Base-by-base conservation (phyloP, 176 grass and related monocot genomes). In the Thalia dealbata region DNA sequence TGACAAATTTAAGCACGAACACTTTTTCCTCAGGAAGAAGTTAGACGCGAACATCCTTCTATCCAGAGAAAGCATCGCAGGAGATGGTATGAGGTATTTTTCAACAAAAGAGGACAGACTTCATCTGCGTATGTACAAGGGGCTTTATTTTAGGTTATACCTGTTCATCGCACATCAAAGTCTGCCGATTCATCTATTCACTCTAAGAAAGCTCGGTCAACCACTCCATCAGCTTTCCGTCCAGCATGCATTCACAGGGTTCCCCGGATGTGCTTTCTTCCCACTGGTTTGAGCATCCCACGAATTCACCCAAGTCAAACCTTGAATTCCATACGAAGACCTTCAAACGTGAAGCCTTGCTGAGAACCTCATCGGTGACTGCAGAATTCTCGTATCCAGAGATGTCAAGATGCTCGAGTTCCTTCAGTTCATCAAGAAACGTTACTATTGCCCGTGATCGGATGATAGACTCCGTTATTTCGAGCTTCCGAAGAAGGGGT, bases 371-470 rank as follows among this genome's bases (percentile, higher is more conserved):
- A 71, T 75, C 73, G 66, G 85, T 87, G 80, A 91, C 85, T 0
- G 32, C 30, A 0, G 88, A 87, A 58, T 71, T 91, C 70, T 82
- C 73, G 21, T 91, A 87, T 48, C 88, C 88, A 50, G 88, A 91
- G 42, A 91, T 91, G 52, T 91, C 85, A 74, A 91, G 60, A 75
- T 87, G 76, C 65, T 87, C 85, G 3, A 91, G 82, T 60, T 82
- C 73, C 79, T 82, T 83, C n/a, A 91, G 63, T 59, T 46, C 75
- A 51, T 91, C 79, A 24, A 91, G 82, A 70, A 91, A 82, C 76
- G 32, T 81, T 55, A 80, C 63, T 54, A 91, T 84, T 7, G 85
- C 85, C 3, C 71, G 64, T 1, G 73, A 54, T 10, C 76, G 65
- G 72, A 87, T 75, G 58, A 69, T 76, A 9, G 85, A 75, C 8